Conservation (phyloP, 2,329 filamentous ascomycete species). For the Fusarium nygamai region DNA sequence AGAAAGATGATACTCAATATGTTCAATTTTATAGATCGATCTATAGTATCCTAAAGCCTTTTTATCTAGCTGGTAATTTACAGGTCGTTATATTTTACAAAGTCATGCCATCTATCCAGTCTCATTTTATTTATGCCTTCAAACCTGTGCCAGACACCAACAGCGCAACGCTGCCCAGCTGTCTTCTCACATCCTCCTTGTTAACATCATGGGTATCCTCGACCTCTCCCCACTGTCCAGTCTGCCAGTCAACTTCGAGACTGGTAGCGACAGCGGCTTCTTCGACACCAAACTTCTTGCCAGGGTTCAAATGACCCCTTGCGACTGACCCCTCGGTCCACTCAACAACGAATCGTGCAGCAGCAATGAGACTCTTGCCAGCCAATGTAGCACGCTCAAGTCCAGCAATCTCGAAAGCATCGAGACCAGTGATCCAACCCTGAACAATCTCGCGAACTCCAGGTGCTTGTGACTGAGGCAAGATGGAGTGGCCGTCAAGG, state of each 20-base stretch:
- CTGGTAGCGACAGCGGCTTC: conserved; percentile 82
- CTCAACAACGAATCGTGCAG: conserved; percentile 79
- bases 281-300: conserved; percentile 75
- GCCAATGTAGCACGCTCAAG: conserved; percentile 86
- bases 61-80: conserved; percentile 21
- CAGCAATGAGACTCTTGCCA: conserved; percentile 86
- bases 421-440: conserved; percentile 79
- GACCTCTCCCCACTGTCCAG: conserved; percentile 90
- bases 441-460: conserved; percentile 80
- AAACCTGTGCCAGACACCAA: conserved; percentile 72
- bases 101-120: background rate
- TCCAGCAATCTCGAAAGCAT: conserved; percentile 84
- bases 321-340: conserved; percentile 81
- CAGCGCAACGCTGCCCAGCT: conserved; percentile 87
- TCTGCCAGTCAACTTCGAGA: conserved; percentile 92
- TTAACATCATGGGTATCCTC: conserved; percentile 98
- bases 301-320: conserved; percentile 51
- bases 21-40: background rate
- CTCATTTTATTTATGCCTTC: background rate
- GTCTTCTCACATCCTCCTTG: conserved; percentile 86
- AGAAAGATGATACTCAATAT: too few species aligned
- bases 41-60: background rate
- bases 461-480: conserved; percentile 77
- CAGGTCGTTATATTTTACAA: conserved; percentile 33
- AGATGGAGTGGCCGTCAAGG: conserved; percentile 80